These are phyloP conservation scores for Aspergillus fructus DNA, from an alignment of 2,329 filamentous ascomycete species.

Conservation along the genomic window DNA sequence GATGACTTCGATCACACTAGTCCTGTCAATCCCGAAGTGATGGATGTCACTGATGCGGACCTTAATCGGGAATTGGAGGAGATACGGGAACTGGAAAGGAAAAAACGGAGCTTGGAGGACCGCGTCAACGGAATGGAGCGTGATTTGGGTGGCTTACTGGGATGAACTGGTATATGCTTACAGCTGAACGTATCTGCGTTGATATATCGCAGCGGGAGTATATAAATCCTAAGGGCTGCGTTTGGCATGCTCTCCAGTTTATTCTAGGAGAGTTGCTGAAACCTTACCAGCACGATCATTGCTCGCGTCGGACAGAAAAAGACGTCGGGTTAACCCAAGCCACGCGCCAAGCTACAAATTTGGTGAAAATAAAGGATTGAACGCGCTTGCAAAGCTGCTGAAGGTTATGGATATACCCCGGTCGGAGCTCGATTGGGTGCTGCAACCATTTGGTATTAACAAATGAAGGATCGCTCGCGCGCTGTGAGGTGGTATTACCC, in stretches of 20 bases:
- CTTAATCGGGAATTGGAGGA: constrained; percentile 51
- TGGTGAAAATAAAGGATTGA: not conserved
- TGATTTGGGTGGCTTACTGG: constrained; percentile 62
- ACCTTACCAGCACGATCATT: not conserved
- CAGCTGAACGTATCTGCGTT: not conserved
- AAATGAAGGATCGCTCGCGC: not conserved
- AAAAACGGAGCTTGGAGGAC: constrained; percentile 62
- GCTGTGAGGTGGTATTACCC: not conserved
- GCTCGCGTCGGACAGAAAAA: not conserved
- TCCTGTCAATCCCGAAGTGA: constrained; percentile 20
- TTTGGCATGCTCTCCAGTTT: not conserved
- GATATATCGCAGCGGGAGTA: not conserved
- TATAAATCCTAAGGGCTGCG: not conserved
- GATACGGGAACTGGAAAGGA: constrained; percentile 62
- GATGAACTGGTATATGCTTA: constrained; percentile 36
- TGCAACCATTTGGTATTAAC: not conserved
- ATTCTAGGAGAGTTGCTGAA: no score
- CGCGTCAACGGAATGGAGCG: constrained; percentile 67
- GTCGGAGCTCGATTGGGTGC: not conserved
- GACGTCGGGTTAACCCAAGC: not conserved
- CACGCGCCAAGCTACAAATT: not conserved
- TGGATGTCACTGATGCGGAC: constrained; percentile 43
- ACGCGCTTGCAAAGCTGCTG: not conserved
- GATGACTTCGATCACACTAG: constrained; percentile 53
- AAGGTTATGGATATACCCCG: not conserved